Percentiles rank a stretch among this genome's conserved stretches.
Evolutionary conservation across 2,329 filamentous ascomycete genomes (phyloP).

Genomic region (Diaporthe velutina): DNA sequence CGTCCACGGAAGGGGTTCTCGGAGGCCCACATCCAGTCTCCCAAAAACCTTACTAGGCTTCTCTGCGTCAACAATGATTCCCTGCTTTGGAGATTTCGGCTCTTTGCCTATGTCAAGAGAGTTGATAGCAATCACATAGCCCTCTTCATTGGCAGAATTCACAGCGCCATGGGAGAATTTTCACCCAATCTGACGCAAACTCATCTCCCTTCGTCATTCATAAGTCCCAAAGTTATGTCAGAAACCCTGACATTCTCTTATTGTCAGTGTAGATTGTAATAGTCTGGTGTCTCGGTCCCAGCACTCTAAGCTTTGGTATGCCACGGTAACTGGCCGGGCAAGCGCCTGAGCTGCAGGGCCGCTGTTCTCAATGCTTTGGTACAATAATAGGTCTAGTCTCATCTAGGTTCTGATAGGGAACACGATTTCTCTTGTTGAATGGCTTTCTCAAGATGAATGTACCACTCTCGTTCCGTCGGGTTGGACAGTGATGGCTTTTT

Average conservation of each 20-base stretch:
- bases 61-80: too few species aligned
- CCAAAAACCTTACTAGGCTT: not conserved
- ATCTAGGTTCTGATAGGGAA: not conserved
- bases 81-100: not conserved
- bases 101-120: not conserved
- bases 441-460: not conserved
- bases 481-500: too few species aligned
- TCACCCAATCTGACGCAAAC: not conserved
- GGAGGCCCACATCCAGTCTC: not conserved
- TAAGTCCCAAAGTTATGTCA: not conserved
- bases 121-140: fast-evolving
- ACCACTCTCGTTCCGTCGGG: too few species aligned
- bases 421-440: not conserved
- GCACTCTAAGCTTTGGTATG: not conserved
- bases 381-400: not conserved
- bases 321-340: not conserved
- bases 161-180: not conserved
- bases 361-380: not conserved
- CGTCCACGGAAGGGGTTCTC: not conserved
- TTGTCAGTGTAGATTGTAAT: not conserved
- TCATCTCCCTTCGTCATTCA: not conserved
- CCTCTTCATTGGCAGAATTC: not conserved
- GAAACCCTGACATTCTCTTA: not conserved
- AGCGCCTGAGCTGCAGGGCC: too few species aligned
- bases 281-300: not conserved